Evolutionary conservation across 2,329 filamentous ascomycete species (phyloP).

Genomic region (Arthroderma sp.): DNA sequence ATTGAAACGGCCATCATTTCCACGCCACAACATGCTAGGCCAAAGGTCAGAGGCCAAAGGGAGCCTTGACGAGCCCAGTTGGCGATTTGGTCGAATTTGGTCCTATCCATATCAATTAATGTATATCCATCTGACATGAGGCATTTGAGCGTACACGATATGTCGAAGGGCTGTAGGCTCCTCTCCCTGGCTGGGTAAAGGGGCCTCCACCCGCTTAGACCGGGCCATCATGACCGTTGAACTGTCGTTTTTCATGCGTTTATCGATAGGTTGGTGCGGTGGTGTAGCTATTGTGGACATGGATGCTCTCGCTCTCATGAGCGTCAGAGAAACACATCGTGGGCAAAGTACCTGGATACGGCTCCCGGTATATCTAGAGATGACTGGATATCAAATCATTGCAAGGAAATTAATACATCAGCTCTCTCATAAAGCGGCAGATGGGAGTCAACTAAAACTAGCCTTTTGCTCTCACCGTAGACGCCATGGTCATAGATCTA

Average conservation of each 20-base stretch:
- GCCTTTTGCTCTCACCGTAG: not conserved
- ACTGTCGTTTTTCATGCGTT: not conserved
- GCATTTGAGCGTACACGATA: not conserved
- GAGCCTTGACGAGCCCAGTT: conserved; percentile 80
- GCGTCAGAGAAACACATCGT: not conserved
- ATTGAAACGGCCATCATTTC: conserved; percentile 91
- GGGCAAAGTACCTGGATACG: not conserved
- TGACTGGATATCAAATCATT: not conserved
- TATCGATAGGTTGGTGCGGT: not conserved
- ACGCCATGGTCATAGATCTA: not conserved
- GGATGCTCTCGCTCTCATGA: not conserved
- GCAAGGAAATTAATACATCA: not conserved
- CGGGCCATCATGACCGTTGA: not conserved
- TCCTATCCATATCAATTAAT: conserved; percentile 36
- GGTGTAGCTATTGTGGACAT: not conserved
- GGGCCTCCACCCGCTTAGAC: not conserved
- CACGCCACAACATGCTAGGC: conserved; percentile 75
- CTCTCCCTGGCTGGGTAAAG: not conserved
- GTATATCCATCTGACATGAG: not conserved
- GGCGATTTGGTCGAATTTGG: conserved; percentile 63
- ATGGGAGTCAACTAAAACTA: not conserved
- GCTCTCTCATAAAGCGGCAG: not conserved
- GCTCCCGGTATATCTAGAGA: not conserved
- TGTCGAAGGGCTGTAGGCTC: not conserved
- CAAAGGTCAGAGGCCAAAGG: conserved; percentile 81